Evolutionary conservation across 345 rosid species (phyloP), one percentile per base, ranked within the genome.

Genomic region (Firmiana major): DNA sequence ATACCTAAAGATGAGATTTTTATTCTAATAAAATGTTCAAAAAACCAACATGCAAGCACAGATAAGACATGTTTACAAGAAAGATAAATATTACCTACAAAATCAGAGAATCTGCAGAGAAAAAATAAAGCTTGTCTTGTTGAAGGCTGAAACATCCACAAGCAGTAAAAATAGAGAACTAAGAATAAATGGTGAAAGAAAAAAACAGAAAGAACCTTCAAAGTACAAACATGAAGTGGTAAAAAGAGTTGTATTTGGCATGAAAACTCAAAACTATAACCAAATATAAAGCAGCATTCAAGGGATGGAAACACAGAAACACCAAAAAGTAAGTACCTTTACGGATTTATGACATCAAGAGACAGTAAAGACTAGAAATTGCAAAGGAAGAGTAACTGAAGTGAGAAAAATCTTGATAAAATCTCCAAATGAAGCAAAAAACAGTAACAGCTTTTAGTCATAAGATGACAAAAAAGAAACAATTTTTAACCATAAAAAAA

Each of bases 41-140:
- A 36, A 34, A 17, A 8, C 31, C 75, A 34, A 19, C 75, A 71
- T 71, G 75, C 75, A 71, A 31, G 19, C 46, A 51, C 46, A 34
- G 4, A 11, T 10, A 34, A 53, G 46, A 53, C 28, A 53, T 16
- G 12, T 16, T 53, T 19, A 34, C 5, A 53, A 31, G 31, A 26
- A n/a, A 68, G 15, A 46, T 5, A 48, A 51, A 51, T 2, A 71
- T 51, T 71, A 51, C 26, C 60, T 34, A 71, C 1, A 71, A 71
- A 34, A 34, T 19, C 4, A 51, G 75, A 24, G 34, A 57, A 71
- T 34, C 62, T 51, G 31, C 22, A 10, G 62, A 31, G 3, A 31
- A 31, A 31, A 31, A 51, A 71, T 2, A 68, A 55, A 68, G n/a
- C 0, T 26, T 28, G 36, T 49, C 22, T 51, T 49, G 42, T 19